Base-by-base conservation (phyloP, 2,329 filamentous ascomycete genomes). In the Verticillium nubilum region DNA sequence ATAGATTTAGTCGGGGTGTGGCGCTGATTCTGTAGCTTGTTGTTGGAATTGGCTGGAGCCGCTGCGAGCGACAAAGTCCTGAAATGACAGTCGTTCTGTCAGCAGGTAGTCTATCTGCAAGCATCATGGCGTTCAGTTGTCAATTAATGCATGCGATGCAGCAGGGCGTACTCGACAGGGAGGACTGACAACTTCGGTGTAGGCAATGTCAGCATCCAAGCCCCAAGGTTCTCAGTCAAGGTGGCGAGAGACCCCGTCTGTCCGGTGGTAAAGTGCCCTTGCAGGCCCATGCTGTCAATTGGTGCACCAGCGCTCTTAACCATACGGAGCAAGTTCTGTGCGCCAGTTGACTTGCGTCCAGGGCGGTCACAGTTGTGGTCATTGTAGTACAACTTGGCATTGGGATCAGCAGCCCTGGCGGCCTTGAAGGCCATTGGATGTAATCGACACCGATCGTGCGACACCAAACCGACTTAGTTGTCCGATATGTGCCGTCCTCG, bases 361-460 rank as follows among this genome's bases (percentile, higher is more conserved):
- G 86, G 79, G 52, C 72, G 77, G 73, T 89, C 87, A 57, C 89
- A 80, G 75, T 89, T 89, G 74, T 81, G 85, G 71, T 92, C 88
- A 73, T 92, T 92, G 75, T 91, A 89, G 77, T 90, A 92, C 42
- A 92, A 78, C 73, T 87, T 88, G 2, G 86, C 87, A 59, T 73
- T 67, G 2, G 88, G 86, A 70, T 91, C 89, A 15, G 86, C 87
- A 9, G 78, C 78, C 57, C 83, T 81, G 23, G 89, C 89, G 12
- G 88, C 84, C 57, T 83, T 78, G 75, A 91, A 92, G 35, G 88
- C 88, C 66, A 89, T 87, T 25, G 76, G 58, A 92, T 84, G 68
- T 88, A 91, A 70, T 83, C 81, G 74, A 90, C 87, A 52, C 88
- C 88, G 4, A 91, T 80, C 2, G 91, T 83, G 27, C 83, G 79